Percentiles rank a stretch among this genome's conserved stretches.
These are phyloP conservation scores for Wolfiporia cocos DNA, from an alignment of 1,284 basidiomycete genomes.

Conservation along the genomic window DNA sequence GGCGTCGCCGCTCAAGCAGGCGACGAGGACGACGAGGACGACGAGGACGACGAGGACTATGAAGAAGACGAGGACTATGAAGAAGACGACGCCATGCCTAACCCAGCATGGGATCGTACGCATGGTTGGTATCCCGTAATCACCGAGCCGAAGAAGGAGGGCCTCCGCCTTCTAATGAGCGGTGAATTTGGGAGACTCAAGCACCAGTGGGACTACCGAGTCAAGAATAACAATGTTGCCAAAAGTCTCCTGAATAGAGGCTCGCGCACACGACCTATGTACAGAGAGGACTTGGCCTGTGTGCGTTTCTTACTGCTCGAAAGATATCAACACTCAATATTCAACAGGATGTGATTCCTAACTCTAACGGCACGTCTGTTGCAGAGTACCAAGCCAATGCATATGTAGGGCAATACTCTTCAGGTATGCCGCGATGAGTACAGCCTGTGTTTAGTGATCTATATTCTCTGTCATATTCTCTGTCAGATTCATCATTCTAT, in stretches of 20 bases:
- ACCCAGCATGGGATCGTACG: slow-evolving; percentile 28
- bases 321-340: background rate
- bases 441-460: too few species aligned
- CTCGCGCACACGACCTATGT: slow-evolving; percentile 30
- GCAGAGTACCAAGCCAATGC: slow-evolving; percentile 78
- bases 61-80: slow-evolving; percentile 31
- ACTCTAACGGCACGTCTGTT: slow-evolving; percentile 83
- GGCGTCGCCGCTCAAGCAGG: too few species aligned
- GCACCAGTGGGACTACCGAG: slow-evolving; percentile 37
- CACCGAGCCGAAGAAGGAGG: slow-evolving; percentile 64
- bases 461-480: too few species aligned
- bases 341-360: slow-evolving; percentile 71
- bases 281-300: slow-evolving; percentile 47
- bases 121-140: slow-evolving; percentile 28
- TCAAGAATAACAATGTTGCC: slow-evolving; percentile 36
- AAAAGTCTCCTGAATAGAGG: slow-evolving; percentile 39
- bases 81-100: slow-evolving; percentile 28
- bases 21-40: slow-evolving; percentile 1
- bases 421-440: slow-evolving; percentile 39
- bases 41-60: slow-evolving; percentile 17
- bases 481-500: slow-evolving; percentile 70
- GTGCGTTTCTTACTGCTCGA: slow-evolving; percentile 30
- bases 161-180: slow-evolving; percentile 64
- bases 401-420: slow-evolving; percentile 91
- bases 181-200: slow-evolving; percentile 83